These are phyloP conservation scores for Chytridium lagenaria DNA, from an alignment of 371 early-diverging fungal species.

Conservation along the genomic window DNA sequence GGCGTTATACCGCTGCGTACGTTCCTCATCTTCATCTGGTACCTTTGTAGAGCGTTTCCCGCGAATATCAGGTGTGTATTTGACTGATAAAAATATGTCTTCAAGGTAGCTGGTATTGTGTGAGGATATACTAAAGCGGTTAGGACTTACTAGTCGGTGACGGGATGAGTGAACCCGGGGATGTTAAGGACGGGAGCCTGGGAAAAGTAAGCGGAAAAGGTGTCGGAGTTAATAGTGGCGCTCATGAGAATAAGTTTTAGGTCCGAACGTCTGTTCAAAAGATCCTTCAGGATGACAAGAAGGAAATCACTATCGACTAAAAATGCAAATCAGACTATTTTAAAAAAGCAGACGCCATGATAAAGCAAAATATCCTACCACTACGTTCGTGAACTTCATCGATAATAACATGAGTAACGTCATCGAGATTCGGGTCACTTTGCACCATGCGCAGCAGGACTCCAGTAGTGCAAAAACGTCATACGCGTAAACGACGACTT, in stretches of 20 bases:
- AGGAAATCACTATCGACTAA: conserved; percentile 64
- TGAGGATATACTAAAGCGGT: not conserved
- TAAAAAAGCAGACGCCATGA: conserved; percentile 43
- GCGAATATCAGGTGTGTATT: conserved; percentile 48
- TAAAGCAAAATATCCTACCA: conserved; percentile 16
- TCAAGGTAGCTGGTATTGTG: conserved; percentile 40
- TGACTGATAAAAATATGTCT: conserved; percentile 38
- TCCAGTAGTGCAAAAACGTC: conserved; percentile 69
- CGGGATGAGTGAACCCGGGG: conserved; percentile 83
- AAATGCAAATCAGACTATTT: not conserved
- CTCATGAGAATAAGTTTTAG: conserved; percentile 65
- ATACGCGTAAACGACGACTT: conserved; percentile 52
- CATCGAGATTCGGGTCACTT: conserved; percentile 45
- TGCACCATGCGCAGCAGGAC: conserved; percentile 64
- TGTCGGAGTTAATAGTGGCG: conserved; percentile 54
- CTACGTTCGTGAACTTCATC: conserved; percentile 75
- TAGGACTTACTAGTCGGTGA: conserved; percentile 60
- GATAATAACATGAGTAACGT: conserved; percentile 58
- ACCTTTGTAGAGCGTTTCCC: not conserved
- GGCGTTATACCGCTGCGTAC: not conserved
- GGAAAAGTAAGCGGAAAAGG: conserved; percentile 56
- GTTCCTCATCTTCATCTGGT: not conserved
- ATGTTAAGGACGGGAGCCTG: conserved; percentile 72
- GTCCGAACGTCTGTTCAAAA: conserved; percentile 33
- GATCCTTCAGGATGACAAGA: conserved; percentile 51